phyloP scores from a whole-genome alignment of 2,329 filamentous ascomycete genomes.

The Talaromyces albobiverticillius region DNA sequence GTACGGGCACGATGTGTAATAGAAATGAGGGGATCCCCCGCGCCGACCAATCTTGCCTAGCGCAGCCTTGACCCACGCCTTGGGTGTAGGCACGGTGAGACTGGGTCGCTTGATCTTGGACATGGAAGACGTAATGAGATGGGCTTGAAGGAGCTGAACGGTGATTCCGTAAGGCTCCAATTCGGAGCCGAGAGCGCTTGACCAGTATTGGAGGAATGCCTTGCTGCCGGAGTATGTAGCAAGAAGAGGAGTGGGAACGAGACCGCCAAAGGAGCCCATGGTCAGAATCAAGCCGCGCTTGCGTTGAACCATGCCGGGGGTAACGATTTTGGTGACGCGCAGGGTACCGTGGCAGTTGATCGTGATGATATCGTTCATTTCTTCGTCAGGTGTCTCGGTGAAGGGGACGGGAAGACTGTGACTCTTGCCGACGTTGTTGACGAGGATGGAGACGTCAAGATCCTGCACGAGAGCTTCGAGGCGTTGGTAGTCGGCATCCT shows the following conservation, averaged over 20 bases:
- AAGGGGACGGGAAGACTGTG: conserved; percentile 93
- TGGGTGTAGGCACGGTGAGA: conserved; percentile 74
- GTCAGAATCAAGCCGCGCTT: conserved; percentile 88
- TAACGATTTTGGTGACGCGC: conserved; percentile 79
- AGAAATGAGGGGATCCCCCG: conserved; percentile 73
- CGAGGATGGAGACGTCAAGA: conserved; percentile 78
- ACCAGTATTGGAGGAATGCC: conserved; percentile 97
- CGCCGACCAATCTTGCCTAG: conserved; percentile 76
- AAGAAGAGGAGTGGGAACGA: conserved; percentile 85
- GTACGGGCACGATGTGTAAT: conserved; percentile 84
- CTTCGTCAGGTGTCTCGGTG: conserved; percentile 70
- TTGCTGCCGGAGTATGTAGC: conserved; percentile 98
- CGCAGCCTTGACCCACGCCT: conserved; percentile 74
- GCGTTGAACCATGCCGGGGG: conserved; percentile 78
- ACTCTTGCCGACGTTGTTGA: conserved; percentile 97
- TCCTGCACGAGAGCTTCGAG: conserved; percentile 66
- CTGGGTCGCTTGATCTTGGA: conserved; percentile 85
- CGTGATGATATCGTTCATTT: conserved; percentile 85
- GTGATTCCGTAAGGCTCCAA: conserved; percentile 76
- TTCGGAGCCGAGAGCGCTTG: conserved; percentile 77
- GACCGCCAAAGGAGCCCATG: conserved; percentile 94
- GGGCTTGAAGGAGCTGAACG: conserved; percentile 87
- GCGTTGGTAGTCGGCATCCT: conserved; percentile 73
- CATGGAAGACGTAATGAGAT: conserved; percentile 95
- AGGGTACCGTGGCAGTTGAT: conserved; percentile 94